phyloP scores from a whole-genome alignment of 140 eudicot genomes.

The Stevia rebaudiana region DNA sequence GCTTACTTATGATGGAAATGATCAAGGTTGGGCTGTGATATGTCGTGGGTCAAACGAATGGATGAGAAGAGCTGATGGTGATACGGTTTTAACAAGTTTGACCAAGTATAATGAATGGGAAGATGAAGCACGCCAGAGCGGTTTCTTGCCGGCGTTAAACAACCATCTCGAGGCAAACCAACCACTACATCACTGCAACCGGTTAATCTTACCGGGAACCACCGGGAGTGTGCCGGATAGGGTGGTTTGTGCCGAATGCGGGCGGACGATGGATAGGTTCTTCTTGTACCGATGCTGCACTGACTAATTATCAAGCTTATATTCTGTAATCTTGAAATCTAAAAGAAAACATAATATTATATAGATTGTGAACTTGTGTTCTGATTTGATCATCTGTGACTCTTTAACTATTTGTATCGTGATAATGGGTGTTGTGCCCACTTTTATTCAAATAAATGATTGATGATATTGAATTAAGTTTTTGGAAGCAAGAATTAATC shows the following conservation, averaged over 20 bases:
- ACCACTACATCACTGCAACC: conserved; percentile 72
- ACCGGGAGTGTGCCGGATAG: conserved; percentile 58
- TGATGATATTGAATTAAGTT: no score
- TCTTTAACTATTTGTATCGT: background rate
- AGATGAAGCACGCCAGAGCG: conserved; percentile 12
- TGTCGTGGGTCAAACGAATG: conserved; percentile 44
- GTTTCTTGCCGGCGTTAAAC: conserved; percentile 49
- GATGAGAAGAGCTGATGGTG: conserved; percentile 59
- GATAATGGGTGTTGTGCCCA: no score
- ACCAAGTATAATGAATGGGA: conserved; percentile 37
- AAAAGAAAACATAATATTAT: no score
- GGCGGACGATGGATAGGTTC: conserved; percentile 70
- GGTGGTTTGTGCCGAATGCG: conserved; percentile 86
- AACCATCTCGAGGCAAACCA: conserved; percentile 38
- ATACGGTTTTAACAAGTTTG: conserved; percentile 34
- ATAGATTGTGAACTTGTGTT: background rate
- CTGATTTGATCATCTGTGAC: background rate
- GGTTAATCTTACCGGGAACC: conserved; percentile 54
- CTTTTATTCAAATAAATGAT: no score
- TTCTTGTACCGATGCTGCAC: conserved; percentile 81
- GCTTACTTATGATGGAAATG: conserved; percentile 71
- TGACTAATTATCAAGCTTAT: conserved; percentile 19
- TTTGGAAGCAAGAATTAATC: no score
- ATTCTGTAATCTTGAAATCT: background rate
- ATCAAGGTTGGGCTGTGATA: conserved; percentile 78